Conservation (phyloP, 371 early-diverging fungal species). For the Rhizopus delemar region DNA sequence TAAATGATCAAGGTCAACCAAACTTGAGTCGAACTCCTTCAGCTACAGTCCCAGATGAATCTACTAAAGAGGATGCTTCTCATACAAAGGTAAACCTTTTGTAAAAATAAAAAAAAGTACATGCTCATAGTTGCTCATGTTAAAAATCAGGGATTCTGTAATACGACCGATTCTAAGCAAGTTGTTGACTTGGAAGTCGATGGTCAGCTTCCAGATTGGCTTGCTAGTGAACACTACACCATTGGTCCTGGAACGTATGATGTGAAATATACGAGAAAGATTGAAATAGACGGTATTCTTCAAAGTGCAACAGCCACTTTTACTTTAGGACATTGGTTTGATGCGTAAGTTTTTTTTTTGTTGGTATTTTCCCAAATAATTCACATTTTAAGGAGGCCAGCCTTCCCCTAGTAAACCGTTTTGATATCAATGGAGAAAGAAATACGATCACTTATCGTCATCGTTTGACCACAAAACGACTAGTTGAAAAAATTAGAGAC, state of each 20-base stretch:
- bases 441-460: constrained; percentile 62
- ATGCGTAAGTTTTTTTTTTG: constrained; percentile 45
- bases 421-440: constrained; percentile 56
- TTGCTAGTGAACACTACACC: constrained; percentile 64
- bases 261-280: constrained; percentile 61
- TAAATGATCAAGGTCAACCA: constrained; percentile 30
- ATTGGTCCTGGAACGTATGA: constrained; percentile 66
- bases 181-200: constrained; percentile 42
- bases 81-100: constrained; percentile 39
- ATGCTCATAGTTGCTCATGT: no score
- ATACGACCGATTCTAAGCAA: constrained; percentile 38
- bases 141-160: constrained; percentile 43
- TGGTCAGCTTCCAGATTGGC: constrained; percentile 65
- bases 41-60: background rate
- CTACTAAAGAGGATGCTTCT: constrained; percentile 25
- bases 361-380: background rate
- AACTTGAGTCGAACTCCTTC: constrained; percentile 22
- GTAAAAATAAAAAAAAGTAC: background rate
- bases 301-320: constrained; percentile 61
- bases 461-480: constrained; percentile 59
- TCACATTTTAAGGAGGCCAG: constrained; percentile 20
- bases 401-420: constrained; percentile 61
- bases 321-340: constrained; percentile 73
- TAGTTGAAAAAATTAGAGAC: constrained; percentile 63
- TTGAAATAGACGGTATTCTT: constrained; percentile 57